Evolutionary conservation across 1,284 basidiomycete species (phyloP).

Genomic region (Peniophora sp.): DNA sequence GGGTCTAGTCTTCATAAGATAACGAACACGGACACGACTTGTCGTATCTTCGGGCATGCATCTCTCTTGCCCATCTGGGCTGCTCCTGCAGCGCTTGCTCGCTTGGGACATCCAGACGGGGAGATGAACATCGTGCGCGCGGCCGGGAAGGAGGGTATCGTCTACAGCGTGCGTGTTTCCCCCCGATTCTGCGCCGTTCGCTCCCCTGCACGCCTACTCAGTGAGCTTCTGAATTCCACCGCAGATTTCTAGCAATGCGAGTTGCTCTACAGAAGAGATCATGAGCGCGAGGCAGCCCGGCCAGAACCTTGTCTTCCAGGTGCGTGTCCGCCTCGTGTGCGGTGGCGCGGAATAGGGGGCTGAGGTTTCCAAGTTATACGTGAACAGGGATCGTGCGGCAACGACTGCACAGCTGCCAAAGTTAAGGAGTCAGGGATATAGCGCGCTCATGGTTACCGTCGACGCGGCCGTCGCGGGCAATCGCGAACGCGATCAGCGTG

Average conservation of each 20-base stretch:
- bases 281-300: slow-evolving; percentile 36
- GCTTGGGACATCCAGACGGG: slow-evolving; percentile 59
- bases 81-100: slow-evolving; percentile 48
- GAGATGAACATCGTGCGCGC: slow-evolving; percentile 53
- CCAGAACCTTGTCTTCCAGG: slow-evolving; percentile 45
- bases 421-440: slow-evolving; percentile 45
- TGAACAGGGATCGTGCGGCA: slow-evolving; percentile 47
- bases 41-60: slow-evolving; percentile 34
- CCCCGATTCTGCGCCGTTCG: background rate
- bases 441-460: slow-evolving; percentile 50
- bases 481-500: slow-evolving; percentile 36
- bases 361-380: slow-evolving; percentile 30
- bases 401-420: slow-evolving; percentile 45
- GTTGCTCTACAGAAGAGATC: slow-evolving; percentile 50
- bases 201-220: background rate
- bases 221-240: background rate
- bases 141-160: slow-evolving; percentile 45
- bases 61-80: slow-evolving; percentile 43
- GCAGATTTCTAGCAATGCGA: slow-evolving; percentile 43
- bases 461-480: slow-evolving; percentile 61
- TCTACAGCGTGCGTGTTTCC: slow-evolving; percentile 43
- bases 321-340: background rate
- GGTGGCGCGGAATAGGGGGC: background rate
- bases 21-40: slow-evolving; percentile 21
- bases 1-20: slow-evolving; percentile 23